These are phyloP conservation scores for Serpula lacrymans DNA, from an alignment of 768 basidiomycete genomes.

Conservation along the genomic window DNA sequence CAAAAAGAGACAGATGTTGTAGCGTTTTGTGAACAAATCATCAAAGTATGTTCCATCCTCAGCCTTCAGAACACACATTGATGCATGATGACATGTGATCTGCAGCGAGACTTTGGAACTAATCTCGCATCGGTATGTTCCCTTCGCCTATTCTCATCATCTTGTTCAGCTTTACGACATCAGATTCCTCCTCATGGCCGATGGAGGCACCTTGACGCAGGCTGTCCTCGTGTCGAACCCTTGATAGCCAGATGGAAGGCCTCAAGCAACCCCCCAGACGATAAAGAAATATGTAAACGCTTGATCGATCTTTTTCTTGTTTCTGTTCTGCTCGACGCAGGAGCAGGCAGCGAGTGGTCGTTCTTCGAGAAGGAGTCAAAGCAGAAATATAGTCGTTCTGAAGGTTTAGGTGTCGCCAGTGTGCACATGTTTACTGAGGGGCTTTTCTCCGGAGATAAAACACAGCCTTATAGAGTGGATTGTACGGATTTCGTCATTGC, in stretches of 20 bases:
- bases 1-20: constrained; percentile 69
- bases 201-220: constrained; percentile 85
- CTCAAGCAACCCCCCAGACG: constrained; percentile 34
- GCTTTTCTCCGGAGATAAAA: constrained; percentile 66
- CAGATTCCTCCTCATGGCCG: constrained; percentile 87
- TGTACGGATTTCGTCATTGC: constrained; percentile 45
- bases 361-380: constrained; percentile 63
- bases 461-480: constrained; percentile 73
- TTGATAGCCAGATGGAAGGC: constrained; percentile 56
- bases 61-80: constrained; percentile 1
- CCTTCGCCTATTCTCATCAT: constrained; percentile 3
- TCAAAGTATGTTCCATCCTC: constrained; percentile 52
- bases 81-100: constrained; percentile 7
- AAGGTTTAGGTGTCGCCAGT: constrained; percentile 87
- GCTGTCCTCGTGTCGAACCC: constrained; percentile 57
- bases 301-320: constrained; percentile 87
- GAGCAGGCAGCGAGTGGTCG: constrained; percentile 81
- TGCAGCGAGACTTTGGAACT: constrained; percentile 75
- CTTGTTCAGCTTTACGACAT: neutral
- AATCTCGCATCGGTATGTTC: constrained; percentile 57
- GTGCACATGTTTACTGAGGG: constrained; percentile 86
- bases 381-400: constrained; percentile 58
- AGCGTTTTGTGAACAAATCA: constrained; percentile 72
- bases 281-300: constrained; percentile 62
- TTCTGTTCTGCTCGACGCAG: constrained; percentile 92